These are phyloP conservation scores for Xylaria sp. DNA, from an alignment of 2,329 filamentous ascomycete genomes.

Conservation along the genomic window DNA sequence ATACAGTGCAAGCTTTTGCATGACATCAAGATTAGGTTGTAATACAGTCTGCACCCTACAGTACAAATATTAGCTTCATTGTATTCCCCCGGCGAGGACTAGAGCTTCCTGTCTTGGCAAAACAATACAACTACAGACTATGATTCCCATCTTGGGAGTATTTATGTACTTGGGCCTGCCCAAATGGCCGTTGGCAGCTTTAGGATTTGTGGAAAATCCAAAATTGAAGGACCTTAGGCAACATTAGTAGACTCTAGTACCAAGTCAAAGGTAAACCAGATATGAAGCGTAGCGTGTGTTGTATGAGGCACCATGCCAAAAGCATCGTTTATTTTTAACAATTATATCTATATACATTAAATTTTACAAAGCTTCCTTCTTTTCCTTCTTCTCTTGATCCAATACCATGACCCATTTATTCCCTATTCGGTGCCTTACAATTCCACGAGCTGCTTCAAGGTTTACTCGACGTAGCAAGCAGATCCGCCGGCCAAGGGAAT, in stretches of 20 bases:
- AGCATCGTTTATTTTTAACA: neutral
- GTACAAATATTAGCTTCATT: too few species aligned
- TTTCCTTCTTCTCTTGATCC: too few species aligned
- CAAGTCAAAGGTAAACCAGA: neutral
- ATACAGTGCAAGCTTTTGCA: neutral
- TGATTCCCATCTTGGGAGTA: too few species aligned
- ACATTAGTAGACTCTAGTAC: neutral
- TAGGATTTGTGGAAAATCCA: too few species aligned
- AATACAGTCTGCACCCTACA: neutral
- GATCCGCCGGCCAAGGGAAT: constrained; percentile 38
- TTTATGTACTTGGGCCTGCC: too few species aligned
- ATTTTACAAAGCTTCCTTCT: neutral
- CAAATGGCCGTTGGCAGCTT: too few species aligned
- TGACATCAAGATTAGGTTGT: neutral
- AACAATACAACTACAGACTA: too few species aligned
- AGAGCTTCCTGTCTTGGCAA: too few species aligned
- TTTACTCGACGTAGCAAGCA: constrained; percentile 23
- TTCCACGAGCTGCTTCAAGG: neutral
- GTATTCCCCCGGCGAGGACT: too few species aligned
- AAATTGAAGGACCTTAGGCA: neutral
- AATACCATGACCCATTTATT: neutral
- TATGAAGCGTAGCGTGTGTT: neutral
- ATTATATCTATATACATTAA: neutral
- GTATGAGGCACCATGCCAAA: neutral
- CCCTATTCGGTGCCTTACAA: neutral